Conservation (phyloP, 2,329 filamentous ascomycete species). For the Penicillium capsulatum region DNA sequence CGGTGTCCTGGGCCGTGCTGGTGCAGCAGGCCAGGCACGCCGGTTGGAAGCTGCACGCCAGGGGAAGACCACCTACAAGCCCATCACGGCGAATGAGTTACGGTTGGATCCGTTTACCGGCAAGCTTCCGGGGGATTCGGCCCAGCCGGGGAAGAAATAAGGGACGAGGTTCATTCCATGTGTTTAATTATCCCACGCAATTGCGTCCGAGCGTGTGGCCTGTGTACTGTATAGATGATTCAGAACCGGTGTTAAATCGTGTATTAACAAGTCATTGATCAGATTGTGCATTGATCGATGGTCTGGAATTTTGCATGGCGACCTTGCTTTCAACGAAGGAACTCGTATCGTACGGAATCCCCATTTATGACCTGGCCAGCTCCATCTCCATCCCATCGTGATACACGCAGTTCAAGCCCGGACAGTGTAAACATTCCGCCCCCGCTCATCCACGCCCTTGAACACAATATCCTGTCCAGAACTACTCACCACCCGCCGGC, state of each 20-base stretch:
- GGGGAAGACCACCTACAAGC: conserved; percentile 59
- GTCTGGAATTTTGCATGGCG: conserved; percentile 1
- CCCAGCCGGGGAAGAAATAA: conserved; percentile 3
- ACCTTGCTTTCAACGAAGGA: too few species aligned
- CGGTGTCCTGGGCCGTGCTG: conserved; percentile 79
- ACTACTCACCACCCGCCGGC: conserved; percentile 37
- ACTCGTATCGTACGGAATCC: too few species aligned
- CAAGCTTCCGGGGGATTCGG: conserved; percentile 7
- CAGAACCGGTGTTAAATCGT: conserved; percentile 19
- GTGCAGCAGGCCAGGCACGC: conserved; percentile 67
- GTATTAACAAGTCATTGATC: conserved; percentile 25
- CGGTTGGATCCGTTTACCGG: conserved; percentile 26
- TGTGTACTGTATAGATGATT: conserved; percentile 37
- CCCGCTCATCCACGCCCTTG: conserved; percentile 26
- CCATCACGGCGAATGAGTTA: conserved; percentile 22
- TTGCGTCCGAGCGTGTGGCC: conserved; percentile 19
- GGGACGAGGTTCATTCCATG: neutral
- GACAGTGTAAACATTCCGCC: conserved; percentile 30
- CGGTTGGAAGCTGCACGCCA: conserved; percentile 59
- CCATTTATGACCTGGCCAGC: too few species aligned
- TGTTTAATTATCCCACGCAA: conserved; percentile 8
- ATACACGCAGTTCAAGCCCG: conserved; percentile 14
- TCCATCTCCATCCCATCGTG: too few species aligned
- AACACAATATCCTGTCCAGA: conserved; percentile 28
- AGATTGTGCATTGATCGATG: conserved; percentile 6